Evolutionary conservation across 495 filamentous ascomycete species (phyloP).

Genomic region (Filosporella fistucella): DNA sequence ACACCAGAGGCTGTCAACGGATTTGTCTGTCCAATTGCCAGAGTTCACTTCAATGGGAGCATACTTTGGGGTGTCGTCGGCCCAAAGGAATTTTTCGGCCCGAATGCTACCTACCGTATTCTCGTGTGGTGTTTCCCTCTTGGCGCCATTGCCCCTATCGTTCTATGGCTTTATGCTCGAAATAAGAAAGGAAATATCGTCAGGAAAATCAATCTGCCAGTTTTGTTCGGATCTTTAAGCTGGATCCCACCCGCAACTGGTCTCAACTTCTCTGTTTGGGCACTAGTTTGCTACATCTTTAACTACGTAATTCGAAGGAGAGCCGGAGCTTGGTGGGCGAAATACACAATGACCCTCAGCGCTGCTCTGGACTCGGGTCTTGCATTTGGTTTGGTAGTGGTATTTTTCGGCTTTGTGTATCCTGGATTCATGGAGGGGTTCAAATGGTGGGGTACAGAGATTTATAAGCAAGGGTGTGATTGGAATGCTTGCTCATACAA

Average conservation of each 20-base stretch:
- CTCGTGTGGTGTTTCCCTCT: constrained; percentile 75
- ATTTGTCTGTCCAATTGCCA: constrained; percentile 82
- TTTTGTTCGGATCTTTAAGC: constrained; percentile 65
- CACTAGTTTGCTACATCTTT: constrained; percentile 75
- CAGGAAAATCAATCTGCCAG: constrained; percentile 65
- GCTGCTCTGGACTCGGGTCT: constrained; percentile 79
- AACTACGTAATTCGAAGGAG: constrained; percentile 67
- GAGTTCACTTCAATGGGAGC: constrained; percentile 85
- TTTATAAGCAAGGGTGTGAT: constrained; percentile 62
- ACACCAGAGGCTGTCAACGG: constrained; percentile 74
- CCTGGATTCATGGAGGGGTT: constrained; percentile 61
- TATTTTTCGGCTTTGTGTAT: constrained; percentile 80
- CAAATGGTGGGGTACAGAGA: constrained; percentile 72
- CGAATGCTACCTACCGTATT: constrained; percentile 60
- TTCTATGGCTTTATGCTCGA: constrained; percentile 59
- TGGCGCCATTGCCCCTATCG: constrained; percentile 64
- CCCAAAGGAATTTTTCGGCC: constrained; percentile 71
- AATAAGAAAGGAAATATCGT: constrained; percentile 40
- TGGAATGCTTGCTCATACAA: constrained; percentile 59
- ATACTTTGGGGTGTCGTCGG: constrained; percentile 89
- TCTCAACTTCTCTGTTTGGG: constrained; percentile 80
- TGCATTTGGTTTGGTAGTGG: constrained; percentile 71
- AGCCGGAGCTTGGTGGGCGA: constrained; percentile 73
- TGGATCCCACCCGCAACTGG: constrained; percentile 88
- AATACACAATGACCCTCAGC: constrained; percentile 84